Conservation (phyloP, 2,329 filamentous ascomycete genomes). For the Fusarium sp. region DNA sequence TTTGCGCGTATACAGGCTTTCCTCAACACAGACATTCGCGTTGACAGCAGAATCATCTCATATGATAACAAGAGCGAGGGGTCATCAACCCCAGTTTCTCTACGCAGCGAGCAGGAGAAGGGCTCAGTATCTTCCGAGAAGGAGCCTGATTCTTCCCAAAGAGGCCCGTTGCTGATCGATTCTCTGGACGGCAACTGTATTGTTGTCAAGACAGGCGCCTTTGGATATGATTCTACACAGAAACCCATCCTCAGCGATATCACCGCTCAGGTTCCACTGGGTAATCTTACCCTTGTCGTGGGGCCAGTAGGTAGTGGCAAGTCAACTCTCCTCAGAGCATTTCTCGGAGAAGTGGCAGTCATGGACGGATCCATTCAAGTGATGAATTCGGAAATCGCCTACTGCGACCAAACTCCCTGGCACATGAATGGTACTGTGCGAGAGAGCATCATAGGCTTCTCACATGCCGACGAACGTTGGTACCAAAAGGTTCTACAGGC, state of each 20-base stretch:
- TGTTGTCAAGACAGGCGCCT: background rate
- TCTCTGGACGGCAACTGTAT: background rate
- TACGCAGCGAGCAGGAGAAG: background rate
- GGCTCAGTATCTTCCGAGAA: background rate
- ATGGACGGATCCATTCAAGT: slow-evolving; percentile 13
- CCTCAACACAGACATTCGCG: slow-evolving; percentile 10
- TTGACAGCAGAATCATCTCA: slow-evolving; percentile 1
- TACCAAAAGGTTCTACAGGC: slow-evolving; percentile 43
- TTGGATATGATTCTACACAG: slow-evolving; percentile 16
- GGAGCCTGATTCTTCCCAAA: background rate
- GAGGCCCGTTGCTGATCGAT: rapidly evolving
- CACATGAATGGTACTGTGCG: slow-evolving; percentile 45
- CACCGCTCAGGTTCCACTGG: background rate
- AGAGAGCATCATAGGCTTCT: slow-evolving; percentile 46
- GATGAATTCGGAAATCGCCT: slow-evolving; percentile 18
- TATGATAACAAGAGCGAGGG: background rate
- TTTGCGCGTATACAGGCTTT: slow-evolving; percentile 28
- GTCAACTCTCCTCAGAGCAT: slow-evolving; percentile 45
- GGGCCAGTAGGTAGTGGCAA: slow-evolving; percentile 52
- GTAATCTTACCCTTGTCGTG: slow-evolving; percentile 38
- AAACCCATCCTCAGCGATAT: slow-evolving; percentile 12
- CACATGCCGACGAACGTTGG: slow-evolving; percentile 38
- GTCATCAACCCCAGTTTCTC: background rate
- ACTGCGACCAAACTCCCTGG: slow-evolving; percentile 43
- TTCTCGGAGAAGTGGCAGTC: slow-evolving; percentile 43